Evolutionary conservation across 2,329 filamentous ascomycete genomes (phyloP), one percentile per base, ranked within the genome.

Genomic region (Fusarium napiforme): DNA sequence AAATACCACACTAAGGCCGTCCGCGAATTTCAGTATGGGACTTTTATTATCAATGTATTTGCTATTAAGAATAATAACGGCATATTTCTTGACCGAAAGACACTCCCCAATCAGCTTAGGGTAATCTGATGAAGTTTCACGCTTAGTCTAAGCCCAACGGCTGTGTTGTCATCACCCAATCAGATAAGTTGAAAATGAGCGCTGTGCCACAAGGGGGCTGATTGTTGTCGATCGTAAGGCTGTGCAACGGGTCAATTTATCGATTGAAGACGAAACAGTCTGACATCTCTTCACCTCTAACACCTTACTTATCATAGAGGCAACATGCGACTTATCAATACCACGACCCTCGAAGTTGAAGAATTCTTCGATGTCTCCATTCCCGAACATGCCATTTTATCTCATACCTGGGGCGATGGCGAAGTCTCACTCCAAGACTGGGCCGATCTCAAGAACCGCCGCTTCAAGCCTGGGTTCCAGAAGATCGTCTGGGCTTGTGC

Each of bases 191-290:
- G 21, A n/a, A n/a, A 40, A 8, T 21, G 37, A 40, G 14, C 11
- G 19, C 39, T 40, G 39, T 40, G 39, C 39, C 12, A 40, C 21
- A 40, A 40, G 7, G 14, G 39, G 39, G 39, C 39, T n/a, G 19
- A 40, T n/a, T n/a, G 4, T n/a, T 7, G 34, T 16, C 34, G 37
- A 40, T 14, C 11, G 11, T 21, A 40, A 30, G 45, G 45, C 19
- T n/a, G 26, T 19, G 4, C 6, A 10, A 19, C 5, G 15, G 28
- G 7, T 2, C 4, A 15, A 4, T n/a, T n/a, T 7, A 15, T 47
- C 28, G 28, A 30, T 10, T 47, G 1, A 16, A 2, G 40, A 9
- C 40, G 8, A 23, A 23, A 23, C 40, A 23, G 16, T 4, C n/a
- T 37, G 16, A 9, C 12, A 28, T 18, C 23, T 28, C 43, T 4